These are phyloP conservation scores for Shiraia sp. DNA, from an alignment of 2,329 filamentous ascomycete species.

Conservation along the genomic window DNA sequence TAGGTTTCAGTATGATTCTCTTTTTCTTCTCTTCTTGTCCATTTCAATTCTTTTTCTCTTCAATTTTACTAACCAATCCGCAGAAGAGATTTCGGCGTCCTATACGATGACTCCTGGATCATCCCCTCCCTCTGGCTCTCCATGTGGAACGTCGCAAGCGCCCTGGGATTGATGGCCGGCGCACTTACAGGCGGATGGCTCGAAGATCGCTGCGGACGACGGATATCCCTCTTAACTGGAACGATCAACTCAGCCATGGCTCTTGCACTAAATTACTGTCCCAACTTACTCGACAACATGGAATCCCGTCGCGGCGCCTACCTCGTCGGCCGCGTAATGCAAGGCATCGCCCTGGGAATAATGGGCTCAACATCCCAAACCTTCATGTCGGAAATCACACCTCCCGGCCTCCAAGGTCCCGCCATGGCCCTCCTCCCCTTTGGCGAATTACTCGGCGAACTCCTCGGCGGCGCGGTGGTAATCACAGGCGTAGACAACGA, in stretches of 20 bases:
- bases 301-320: slow-evolving; percentile 38
- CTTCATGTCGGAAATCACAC: slow-evolving; percentile 52
- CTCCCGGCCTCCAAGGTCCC: slow-evolving; percentile 47
- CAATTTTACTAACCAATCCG: neutral
- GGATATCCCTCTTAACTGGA: slow-evolving; percentile 40
- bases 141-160: slow-evolving; percentile 49
- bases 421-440: slow-evolving; percentile 50
- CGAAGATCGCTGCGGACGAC: slow-evolving; percentile 48
- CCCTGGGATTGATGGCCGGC: slow-evolving; percentile 46
- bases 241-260: slow-evolving; percentile 44
- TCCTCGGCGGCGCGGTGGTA: slow-evolving; percentile 50
- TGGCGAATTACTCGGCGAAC: slow-evolving; percentile 51
- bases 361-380: slow-evolving; percentile 48
- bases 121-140: slow-evolving; percentile 50
- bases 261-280: slow-evolving; percentile 43
- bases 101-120: slow-evolving; percentile 24
- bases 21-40: too few species aligned
- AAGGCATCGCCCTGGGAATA: slow-evolving; percentile 49
- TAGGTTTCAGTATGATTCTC: neutral
- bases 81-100: neutral
- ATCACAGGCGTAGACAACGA: slow-evolving; percentile 29
- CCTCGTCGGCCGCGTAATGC: slow-evolving; percentile 47
- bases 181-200: slow-evolving; percentile 44
- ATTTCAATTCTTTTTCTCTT: neutral
- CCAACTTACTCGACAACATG: slow-evolving; percentile 36